Evolutionary conservation across 2,329 filamentous ascomycete species (phyloP), one percentile per base, ranked within the genome.

Genomic region (Colletotrichum magnum): DNA sequence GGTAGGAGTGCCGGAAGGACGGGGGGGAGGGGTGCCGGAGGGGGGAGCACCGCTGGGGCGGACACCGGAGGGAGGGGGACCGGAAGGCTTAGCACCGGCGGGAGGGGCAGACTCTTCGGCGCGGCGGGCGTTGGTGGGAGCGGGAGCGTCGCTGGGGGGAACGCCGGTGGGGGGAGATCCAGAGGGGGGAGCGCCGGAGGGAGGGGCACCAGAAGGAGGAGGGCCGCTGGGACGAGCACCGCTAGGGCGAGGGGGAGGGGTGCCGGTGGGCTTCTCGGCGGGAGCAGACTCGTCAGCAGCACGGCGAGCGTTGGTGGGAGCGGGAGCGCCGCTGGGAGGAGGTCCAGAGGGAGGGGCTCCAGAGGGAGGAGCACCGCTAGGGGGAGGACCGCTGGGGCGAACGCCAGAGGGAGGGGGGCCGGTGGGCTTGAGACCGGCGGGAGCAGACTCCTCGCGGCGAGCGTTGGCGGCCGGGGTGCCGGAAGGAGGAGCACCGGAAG

Each of bases 261-360:
- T 24, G 2, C 63, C 63, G 5, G 54, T 51, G 6, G 58, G 58
- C 58, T 53, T 61, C 2, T 18, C 58, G 12, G 39, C 58, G 12
- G 58, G 24, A 60, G 58, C 53, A 45, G 53, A 48, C 47, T 59
- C 45, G 15, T 48, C 45, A 10, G 18, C 45, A n/a, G 60, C 60
- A 51, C 60, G 60, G 28, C 45, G 53, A 13, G 60, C 60, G 21
- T 64, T 64, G 41, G 60, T 64, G 16, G 60, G 60, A 51, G 60
- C 60, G 15, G 60, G 60, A 10, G 52, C 60, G 47, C 15, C 61
- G 47, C 39, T 50, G 21, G 61, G 61, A 24, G 61, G 61, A 45
- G 62, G 26, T 16, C 62, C 62, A n/a, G 45, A 51, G 3, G 53
- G 57, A 28, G n/a, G 53, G 13, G 36, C 57, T 16, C 57, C 57